These are phyloP conservation scores for Linnemannia elongata DNA, from an alignment of 192 early-diverging fungal species.

Conservation along the genomic window DNA sequence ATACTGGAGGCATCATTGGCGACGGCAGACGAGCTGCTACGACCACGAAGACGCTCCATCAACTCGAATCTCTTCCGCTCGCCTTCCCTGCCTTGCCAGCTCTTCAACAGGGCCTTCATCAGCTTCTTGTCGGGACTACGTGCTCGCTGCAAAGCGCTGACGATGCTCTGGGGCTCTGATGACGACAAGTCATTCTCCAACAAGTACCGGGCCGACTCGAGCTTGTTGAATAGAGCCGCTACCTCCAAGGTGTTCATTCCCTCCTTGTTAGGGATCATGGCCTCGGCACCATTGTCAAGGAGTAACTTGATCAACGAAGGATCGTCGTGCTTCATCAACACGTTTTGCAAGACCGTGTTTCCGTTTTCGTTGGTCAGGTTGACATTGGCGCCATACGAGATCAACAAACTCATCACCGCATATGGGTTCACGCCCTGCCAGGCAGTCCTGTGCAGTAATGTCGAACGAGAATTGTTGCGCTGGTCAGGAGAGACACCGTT, in stretches of 20 bases:
- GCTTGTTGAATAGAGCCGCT: conserved; percentile 15
- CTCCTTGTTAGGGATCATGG: conserved; percentile 28
- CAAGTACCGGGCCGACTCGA: conserved; percentile 16
- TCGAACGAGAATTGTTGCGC: conserved; percentile 25
- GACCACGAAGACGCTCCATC: conserved; percentile 9
- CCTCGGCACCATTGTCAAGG: conserved; percentile 21
- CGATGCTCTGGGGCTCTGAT: conserved; percentile 14
- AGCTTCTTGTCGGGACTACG: conserved; percentile 21
- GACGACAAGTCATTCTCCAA: conserved; percentile 22
- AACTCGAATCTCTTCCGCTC: conserved; percentile 17
- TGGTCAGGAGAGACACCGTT: conserved; percentile 21
- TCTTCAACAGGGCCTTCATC: conserved; percentile 21
- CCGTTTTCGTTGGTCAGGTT: conserved; percentile 32
- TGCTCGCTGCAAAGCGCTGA: conserved; percentile 20
- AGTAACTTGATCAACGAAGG: conserved; percentile 24
- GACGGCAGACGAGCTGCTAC: not conserved
- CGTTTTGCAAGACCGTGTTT: conserved; percentile 29
- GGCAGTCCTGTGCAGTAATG: conserved; percentile 21
- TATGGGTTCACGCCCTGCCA: conserved; percentile 20
- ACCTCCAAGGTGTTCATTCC: conserved; percentile 32
- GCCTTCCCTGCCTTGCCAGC: conserved; percentile 22
- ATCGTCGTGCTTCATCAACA: conserved; percentile 37
- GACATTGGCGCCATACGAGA: conserved; percentile 27
- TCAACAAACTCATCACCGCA: conserved; percentile 20
- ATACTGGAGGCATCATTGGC: conserved; percentile 6